Evolutionary conservation across 2,329 filamentous ascomycete genomes (phyloP).

Genomic region (Colletotrichum liaoningense): DNA sequence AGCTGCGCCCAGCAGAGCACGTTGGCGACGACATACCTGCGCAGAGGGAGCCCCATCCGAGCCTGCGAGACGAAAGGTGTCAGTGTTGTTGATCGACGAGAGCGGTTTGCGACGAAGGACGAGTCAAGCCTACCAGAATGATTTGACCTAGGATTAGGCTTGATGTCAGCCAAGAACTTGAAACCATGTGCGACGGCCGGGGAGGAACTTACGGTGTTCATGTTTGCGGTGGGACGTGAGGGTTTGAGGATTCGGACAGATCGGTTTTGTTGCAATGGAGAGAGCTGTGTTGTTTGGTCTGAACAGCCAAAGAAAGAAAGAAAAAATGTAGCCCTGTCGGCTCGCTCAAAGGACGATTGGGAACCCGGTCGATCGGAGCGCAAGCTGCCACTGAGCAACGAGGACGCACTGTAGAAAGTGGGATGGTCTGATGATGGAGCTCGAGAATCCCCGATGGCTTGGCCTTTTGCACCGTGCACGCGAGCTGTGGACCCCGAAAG

Average conservation of each 20-base stretch:
- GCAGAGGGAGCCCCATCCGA: constrained; percentile 92
- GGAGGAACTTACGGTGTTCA: constrained; percentile 65
- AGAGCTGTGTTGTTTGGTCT: background rate
- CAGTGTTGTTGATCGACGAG: constrained; percentile 22
- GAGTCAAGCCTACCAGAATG: constrained; percentile 68
- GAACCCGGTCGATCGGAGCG: constrained; percentile 26
- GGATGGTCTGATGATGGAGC: constrained; percentile 36
- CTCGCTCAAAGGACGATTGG: constrained; percentile 17
- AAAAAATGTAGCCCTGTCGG: constrained; percentile 16
- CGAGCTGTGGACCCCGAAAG: constrained; percentile 12
- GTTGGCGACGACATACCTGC: constrained; percentile 67
- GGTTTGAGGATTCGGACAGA: background rate
- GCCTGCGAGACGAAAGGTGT: constrained; percentile 61
- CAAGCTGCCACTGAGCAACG: constrained; percentile 6
- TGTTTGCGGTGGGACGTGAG: constrained; percentile 44
- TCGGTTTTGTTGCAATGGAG: background rate
- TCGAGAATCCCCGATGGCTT: constrained; percentile 16
- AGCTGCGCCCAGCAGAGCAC: background rate
- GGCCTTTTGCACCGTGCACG: constrained; percentile 25
- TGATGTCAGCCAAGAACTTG: constrained; percentile 33
- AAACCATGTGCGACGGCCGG: constrained; percentile 33
- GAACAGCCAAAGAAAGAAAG: background rate
- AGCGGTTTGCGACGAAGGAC: constrained; percentile 5
- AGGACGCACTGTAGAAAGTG: constrained; percentile 34
- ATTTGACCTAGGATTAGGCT: constrained; percentile 62